Conservation (phyloP, 2,329 filamentous ascomycete genomes). For the Verticillium isaacii region DNA sequence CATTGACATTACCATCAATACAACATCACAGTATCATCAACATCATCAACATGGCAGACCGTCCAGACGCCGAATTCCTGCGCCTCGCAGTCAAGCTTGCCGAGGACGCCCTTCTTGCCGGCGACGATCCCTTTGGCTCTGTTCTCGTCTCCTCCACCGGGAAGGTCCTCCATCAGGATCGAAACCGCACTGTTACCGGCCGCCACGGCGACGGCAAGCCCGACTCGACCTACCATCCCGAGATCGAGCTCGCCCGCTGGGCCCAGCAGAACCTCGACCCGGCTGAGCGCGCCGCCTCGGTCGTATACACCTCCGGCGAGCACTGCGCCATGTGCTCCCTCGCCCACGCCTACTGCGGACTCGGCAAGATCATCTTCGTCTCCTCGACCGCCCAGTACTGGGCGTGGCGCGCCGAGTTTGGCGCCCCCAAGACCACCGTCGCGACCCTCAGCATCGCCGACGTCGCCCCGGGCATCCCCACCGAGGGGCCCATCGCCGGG, state of each 20-base stretch:
- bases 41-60: conserved; percentile 8
- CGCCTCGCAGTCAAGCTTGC: conserved; percentile 24
- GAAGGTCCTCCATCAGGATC: conserved; percentile 23
- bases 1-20: no score
- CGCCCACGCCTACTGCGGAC: conserved; percentile 27
- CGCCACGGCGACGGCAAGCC: conserved; percentile 16
- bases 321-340: conserved; percentile 32
- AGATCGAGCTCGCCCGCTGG: conserved; percentile 30
- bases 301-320: conserved; percentile 31
- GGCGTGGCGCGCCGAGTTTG: conserved; percentile 22
- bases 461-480: conserved; percentile 20
- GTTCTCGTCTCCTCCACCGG: conserved; percentile 24
- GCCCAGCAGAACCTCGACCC: conserved; percentile 28
- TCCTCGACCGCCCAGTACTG: conserved; percentile 22
- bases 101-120: conserved; percentile 28
- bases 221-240: conserved; percentile 28
- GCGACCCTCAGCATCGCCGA: conserved; percentile 20
- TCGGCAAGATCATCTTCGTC: conserved; percentile 28
- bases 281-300: conserved; percentile 30
- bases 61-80: conserved; percentile 8
- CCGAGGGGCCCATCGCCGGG: conserved; percentile 23
- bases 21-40: no score
- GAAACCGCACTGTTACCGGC: conserved; percentile 27
- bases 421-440: conserved; percentile 14
- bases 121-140: conserved; percentile 30